phyloP scores from a whole-genome alignment of 2,329 filamentous ascomycete species.

The Colletotrichum sp. region DNA sequence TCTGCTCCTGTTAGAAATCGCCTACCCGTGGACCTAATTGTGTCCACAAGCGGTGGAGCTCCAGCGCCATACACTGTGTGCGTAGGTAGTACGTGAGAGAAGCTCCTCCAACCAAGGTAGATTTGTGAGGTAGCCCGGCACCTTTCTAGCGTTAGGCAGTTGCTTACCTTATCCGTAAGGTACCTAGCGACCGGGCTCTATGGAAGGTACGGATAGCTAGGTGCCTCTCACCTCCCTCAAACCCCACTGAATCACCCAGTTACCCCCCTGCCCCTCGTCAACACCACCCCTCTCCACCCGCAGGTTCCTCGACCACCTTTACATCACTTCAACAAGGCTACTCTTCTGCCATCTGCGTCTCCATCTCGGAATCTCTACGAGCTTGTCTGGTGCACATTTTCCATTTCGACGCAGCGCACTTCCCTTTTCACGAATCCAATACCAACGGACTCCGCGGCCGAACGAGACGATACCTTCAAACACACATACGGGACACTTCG shows the following conservation, averaged over 20 bases:
- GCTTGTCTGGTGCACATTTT: slow-evolving; percentile 13
- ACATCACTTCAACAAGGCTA: slow-evolving; percentile 18
- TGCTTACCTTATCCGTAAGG: not conserved
- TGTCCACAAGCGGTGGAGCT: not conserved
- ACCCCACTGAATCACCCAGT: not conserved
- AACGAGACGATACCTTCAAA: not conserved
- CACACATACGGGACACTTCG: slow-evolving; percentile 8
- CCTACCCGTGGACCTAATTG: not conserved
- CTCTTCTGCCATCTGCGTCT: not conserved
- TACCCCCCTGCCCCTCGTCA: not conserved
- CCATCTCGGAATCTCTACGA: slow-evolving; percentile 2
- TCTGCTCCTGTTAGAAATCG: not conserved
- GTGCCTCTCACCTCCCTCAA: not conserved
- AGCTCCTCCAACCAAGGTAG: not conserved
- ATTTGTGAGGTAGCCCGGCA: not conserved
- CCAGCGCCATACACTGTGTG: not conserved
- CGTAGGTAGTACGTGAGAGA: no score
- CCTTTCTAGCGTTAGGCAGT: not conserved
- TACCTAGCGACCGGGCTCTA: no score
- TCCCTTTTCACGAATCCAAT: slow-evolving; percentile 21
- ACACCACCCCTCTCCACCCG: not conserved
- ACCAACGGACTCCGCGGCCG: not conserved
- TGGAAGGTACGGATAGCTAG: not conserved
- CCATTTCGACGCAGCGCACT: slow-evolving; percentile 24
- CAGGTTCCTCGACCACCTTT: slow-evolving; percentile 10